Percentiles rank a stretch among this genome's conserved stretches.
These are phyloP conservation scores for Austroboletus festivus DNA, from an alignment of 768 basidiomycete species.

Conservation along the genomic window DNA sequence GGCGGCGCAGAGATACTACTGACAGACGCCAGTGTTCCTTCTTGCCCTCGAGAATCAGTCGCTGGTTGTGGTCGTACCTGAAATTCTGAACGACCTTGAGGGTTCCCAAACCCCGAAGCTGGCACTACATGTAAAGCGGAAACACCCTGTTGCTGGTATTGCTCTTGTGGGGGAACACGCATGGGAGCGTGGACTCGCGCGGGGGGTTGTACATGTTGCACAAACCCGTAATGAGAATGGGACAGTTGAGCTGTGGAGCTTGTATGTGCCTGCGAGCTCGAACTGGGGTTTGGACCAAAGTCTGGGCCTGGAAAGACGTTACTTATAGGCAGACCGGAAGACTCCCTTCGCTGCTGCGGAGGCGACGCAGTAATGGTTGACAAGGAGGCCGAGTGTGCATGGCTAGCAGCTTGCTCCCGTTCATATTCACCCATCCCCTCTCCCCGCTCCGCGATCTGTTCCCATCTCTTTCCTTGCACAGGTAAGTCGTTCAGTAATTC, in stretches of 20 bases:
- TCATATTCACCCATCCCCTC: neutral
- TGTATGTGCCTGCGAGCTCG: constrained; percentile 1
- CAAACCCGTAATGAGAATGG: neutral
- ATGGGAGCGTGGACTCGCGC: neutral
- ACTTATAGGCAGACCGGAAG: neutral
- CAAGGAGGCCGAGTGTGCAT: constrained; percentile 23
- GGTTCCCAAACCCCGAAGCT: neutral
- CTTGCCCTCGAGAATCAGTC: neutral
- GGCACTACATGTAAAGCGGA: constrained; percentile 3
- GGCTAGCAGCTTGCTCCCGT: constrained; percentile 1
- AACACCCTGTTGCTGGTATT: constrained; percentile 3
- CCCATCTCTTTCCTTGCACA: constrained; percentile 2
- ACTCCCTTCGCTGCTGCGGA: constrained; percentile 4
- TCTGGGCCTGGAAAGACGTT: neutral
- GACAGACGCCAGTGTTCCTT: neutral
- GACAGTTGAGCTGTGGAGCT: constrained; percentile 2
- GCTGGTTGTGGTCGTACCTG: neutral
- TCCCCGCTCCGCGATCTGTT: neutral
- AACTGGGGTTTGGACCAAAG: neutral
- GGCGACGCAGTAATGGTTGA: constrained; percentile 25
- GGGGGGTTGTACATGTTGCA: constrained; percentile 14
- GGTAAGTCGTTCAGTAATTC: neutral
- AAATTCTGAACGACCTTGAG: neutral
- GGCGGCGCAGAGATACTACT: neutral
- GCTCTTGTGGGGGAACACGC: constrained; percentile 7